Conservation (phyloP, 352 stramenopile species). For the Phytophthora lateralis region DNA sequence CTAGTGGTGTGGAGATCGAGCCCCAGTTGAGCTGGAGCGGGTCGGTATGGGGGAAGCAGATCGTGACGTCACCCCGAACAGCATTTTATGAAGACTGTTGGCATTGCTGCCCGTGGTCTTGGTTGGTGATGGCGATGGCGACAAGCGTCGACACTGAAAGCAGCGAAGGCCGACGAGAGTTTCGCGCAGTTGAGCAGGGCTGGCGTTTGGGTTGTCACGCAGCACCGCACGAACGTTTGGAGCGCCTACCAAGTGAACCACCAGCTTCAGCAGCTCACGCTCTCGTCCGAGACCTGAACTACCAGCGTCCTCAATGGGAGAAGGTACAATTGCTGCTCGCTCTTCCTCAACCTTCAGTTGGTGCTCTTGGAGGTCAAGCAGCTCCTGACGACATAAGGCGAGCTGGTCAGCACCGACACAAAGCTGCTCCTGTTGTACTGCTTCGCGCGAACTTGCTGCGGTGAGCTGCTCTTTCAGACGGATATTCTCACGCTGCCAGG, state of each 20-base stretch:
- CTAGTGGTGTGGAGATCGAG: slow-evolving; percentile 7
- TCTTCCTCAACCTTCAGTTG: slow-evolving; percentile 21
- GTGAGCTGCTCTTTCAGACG: slow-evolving; percentile 25
- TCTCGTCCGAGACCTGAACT: slow-evolving; percentile 27
- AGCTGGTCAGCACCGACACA: slow-evolving; percentile 17
- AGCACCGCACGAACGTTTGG: slow-evolving; percentile 27
- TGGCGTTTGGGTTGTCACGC: slow-evolving; percentile 26
- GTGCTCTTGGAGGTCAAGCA: slow-evolving; percentile 21
- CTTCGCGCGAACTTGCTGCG: slow-evolving; percentile 11
- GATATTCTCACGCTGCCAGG: slow-evolving; percentile 29
- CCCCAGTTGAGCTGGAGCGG: slow-evolving; percentile 18
- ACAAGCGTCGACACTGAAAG: slow-evolving; percentile 14
- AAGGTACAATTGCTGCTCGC: neutral
- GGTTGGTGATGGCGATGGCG: slow-evolving; percentile 3
- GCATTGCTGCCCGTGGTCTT: slow-evolving; percentile 1
- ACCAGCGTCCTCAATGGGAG: slow-evolving; percentile 10
- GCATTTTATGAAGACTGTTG: slow-evolving; percentile 22
- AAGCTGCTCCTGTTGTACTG: slow-evolving; percentile 17
- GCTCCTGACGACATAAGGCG: slow-evolving; percentile 20
- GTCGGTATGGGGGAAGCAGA: slow-evolving; percentile 13
- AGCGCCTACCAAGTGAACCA: slow-evolving; percentile 25
- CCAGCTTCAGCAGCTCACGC: slow-evolving; percentile 24
- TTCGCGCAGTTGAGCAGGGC: slow-evolving; percentile 18
- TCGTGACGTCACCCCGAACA: slow-evolving; percentile 19
- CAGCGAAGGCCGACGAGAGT: slow-evolving; percentile 19